Conservation (phyloP, 768 basidiomycete species). For the Strobilomyces echinocephalus region DNA sequence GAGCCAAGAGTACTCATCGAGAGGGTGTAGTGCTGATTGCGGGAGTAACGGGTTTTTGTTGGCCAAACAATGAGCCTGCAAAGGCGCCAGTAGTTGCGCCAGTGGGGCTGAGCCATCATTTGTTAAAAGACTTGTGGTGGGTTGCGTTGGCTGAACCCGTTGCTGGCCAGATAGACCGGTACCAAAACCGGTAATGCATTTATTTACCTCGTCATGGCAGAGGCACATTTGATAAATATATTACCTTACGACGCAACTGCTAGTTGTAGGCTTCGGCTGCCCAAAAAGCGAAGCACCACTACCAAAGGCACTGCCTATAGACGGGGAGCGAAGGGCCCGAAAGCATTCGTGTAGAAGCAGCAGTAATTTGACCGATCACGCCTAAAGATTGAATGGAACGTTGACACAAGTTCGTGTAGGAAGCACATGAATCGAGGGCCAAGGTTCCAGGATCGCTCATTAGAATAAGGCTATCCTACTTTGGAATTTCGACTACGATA, state of each 20-base stretch:
- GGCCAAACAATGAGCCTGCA: slow-evolving; percentile 45
- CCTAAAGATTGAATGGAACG: slow-evolving; percentile 23
- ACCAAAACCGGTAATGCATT: slow-evolving; percentile 28
- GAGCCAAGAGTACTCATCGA: slow-evolving; percentile 41
- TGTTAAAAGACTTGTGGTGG: slow-evolving; percentile 26
- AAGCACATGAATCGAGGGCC: slow-evolving; percentile 32
- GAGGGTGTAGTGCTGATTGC: slow-evolving; percentile 47
- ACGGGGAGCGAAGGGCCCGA: slow-evolving; percentile 35
- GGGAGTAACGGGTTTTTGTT: slow-evolving; percentile 46
- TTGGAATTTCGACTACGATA: no score
- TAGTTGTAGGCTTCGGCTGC: slow-evolving; percentile 42
- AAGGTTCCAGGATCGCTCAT: slow-evolving; percentile 32
- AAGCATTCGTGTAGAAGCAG: slow-evolving; percentile 32
- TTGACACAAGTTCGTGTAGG: not conserved
- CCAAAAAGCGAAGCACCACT: slow-evolving; percentile 55
- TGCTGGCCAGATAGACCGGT: slow-evolving; percentile 26
- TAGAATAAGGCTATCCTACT: no score
- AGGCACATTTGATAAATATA: not conserved
- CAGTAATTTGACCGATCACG: slow-evolving; percentile 38
- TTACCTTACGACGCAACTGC: no score
- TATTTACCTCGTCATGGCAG: slow-evolving; percentile 56
- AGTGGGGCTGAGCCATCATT: no score
- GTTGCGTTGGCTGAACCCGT: slow-evolving; percentile 22
- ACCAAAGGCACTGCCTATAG: slow-evolving; percentile 39
- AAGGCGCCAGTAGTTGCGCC: slow-evolving; percentile 32